Conservation (phyloP, 2,329 filamentous ascomycete genomes). For the Trichoderma aggressivum region DNA sequence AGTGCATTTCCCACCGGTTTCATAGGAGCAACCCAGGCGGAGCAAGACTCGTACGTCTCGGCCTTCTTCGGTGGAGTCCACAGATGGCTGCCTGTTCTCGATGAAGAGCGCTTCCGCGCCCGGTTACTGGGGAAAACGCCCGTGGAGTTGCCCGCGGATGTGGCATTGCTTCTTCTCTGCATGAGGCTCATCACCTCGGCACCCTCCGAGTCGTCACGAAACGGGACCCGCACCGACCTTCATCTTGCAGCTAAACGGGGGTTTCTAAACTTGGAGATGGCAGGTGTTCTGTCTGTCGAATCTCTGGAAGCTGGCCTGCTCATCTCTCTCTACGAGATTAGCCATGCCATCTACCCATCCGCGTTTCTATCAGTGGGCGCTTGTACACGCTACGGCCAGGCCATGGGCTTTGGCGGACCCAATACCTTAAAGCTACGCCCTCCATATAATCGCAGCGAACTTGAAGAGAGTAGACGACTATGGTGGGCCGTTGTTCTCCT, state of each 20-base stretch:
- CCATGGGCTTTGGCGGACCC: neutral
- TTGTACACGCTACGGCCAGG: neutral
- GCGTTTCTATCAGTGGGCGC: neutral
- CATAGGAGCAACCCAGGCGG: neutral
- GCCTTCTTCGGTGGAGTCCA: neutral
- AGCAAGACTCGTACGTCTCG: neutral
- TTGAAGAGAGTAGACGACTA: neutral
- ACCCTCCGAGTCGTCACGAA: neutral
- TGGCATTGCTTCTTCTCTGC: neutral
- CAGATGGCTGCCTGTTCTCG: neutral
- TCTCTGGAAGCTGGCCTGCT: neutral
- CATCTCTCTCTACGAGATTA: neutral
- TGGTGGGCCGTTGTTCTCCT: neutral
- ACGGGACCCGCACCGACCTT: neutral
- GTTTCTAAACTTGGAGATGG: neutral
- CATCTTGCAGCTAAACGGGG: neutral
- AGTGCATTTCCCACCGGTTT: neutral
- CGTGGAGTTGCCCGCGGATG: neutral
- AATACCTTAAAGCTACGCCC: neutral
- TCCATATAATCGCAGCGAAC: neutral
- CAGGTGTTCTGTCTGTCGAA: neutral
- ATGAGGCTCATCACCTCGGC: neutral
- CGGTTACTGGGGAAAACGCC: neutral
- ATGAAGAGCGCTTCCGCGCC: neutral
- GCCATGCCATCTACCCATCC: neutral